Percentiles rank a stretch among this genome's conserved stretches.
Evolutionary conservation across 805 yeast genomes (phyloP).

Genomic region (baker's yeast (Saccharomyces cerevisiae)): DNA sequence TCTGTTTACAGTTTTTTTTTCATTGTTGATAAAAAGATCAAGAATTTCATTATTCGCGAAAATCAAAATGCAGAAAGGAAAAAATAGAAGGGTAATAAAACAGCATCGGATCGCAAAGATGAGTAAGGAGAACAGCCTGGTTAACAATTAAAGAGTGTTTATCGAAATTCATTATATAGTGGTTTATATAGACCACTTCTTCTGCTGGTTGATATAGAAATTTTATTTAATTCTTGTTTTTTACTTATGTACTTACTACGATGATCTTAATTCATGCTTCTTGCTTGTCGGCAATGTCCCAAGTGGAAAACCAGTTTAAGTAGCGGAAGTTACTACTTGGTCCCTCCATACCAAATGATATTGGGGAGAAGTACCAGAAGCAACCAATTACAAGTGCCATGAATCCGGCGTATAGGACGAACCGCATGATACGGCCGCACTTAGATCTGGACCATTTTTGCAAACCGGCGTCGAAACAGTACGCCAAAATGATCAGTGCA

Average conservation of each 20-base stretch:
- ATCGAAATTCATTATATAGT: not conserved
- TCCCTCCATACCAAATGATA: slow-evolving; percentile 61
- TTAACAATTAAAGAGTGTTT: not conserved
- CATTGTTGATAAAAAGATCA: not conserved
- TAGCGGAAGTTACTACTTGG: slow-evolving; percentile 33
- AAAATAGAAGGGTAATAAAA: not conserved
- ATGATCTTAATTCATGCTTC: slow-evolving; percentile 3
- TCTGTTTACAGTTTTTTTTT: not conserved
- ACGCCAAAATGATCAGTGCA: slow-evolving; percentile 51
- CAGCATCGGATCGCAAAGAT: not conserved
- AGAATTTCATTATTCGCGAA: not conserved
- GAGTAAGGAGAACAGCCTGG: not conserved
- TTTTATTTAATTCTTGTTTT: not conserved
- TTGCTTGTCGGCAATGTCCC: slow-evolving; percentile 35
- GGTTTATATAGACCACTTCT: not conserved
- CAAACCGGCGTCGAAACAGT: slow-evolving; percentile 42
- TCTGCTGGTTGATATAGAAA: not conserved
- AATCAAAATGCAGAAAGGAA: not conserved
- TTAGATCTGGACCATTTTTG: slow-evolving; percentile 24
- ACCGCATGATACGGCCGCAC: slow-evolving; percentile 20
- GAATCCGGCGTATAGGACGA: slow-evolving; percentile 33
- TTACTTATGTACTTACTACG: not conserved
- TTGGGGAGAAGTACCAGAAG: slow-evolving; percentile 54
- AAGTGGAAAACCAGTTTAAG: slow-evolving; percentile 41
- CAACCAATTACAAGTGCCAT: slow-evolving; percentile 40